Conservation (phyloP, 331 rosid species). For the Quercus lobata region DNA sequence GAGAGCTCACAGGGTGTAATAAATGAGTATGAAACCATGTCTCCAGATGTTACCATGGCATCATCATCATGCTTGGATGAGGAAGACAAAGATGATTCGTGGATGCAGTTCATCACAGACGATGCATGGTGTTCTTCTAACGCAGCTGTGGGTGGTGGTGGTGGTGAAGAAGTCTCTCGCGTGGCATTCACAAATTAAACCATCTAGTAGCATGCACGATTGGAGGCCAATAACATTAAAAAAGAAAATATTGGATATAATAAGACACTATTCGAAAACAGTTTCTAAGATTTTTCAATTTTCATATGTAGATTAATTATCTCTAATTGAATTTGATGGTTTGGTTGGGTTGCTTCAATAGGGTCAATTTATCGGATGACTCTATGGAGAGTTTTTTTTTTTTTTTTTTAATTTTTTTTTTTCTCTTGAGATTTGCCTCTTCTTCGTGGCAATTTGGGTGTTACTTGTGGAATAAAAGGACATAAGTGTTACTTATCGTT, state of each 20-base stretch:
- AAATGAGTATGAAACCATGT: conserved; percentile 73
- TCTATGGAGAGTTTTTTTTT: conserved; percentile 27
- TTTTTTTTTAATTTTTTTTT: background rate
- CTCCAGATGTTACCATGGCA: conserved; percentile 70
- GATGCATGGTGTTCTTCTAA: conserved; percentile 90
- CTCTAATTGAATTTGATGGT: conserved; percentile 32
- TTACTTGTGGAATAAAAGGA: conserved; percentile 48
- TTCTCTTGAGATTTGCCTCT: conserved; percentile 18
- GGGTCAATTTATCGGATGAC: conserved; percentile 30
- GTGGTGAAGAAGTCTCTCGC: conserved; percentile 58
- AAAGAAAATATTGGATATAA: conserved; percentile 30
- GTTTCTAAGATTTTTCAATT: conserved; percentile 27
- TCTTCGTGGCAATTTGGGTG: conserved; percentile 36
- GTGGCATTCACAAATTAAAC: conserved; percentile 57
- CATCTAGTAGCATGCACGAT: conserved; percentile 26
- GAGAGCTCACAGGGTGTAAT: conserved; percentile 55
- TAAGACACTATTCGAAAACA: conserved; percentile 23
- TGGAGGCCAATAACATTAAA: conserved; percentile 55
- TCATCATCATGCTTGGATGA: conserved; percentile 73
- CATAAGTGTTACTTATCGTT: conserved; percentile 17
- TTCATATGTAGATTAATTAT: conserved; percentile 24
- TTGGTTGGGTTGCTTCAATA: conserved; percentile 34
- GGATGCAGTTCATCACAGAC: conserved; percentile 97
- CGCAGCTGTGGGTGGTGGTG: conserved; percentile 32
- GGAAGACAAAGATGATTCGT: conserved; percentile 91